A percentile compares a stretch with the other conserved stretches of the same genome.
Conservation (phyloP, 2,329 filamentous ascomycete genomes). For the Pestalotiopsis sp. region DNA sequence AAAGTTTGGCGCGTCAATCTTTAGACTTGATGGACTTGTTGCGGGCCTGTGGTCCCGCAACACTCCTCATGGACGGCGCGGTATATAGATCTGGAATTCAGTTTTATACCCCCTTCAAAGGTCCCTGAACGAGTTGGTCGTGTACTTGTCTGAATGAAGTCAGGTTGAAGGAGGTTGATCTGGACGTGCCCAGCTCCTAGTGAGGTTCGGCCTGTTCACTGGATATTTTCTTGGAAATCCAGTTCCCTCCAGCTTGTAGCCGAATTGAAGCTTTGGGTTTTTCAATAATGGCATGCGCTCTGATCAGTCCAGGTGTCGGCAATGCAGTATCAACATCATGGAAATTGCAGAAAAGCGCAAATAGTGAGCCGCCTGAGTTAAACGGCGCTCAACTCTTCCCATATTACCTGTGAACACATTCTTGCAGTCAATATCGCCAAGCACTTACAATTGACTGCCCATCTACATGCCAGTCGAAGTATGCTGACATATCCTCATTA, state of each 20-base stretch:
- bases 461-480: too few relatives aligned
- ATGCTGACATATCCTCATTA: too few relatives aligned
- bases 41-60: conserved; percentile 13
- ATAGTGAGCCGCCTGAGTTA: too few relatives aligned
- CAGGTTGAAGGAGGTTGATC: not conserved
- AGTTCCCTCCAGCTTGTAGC: too few relatives aligned
- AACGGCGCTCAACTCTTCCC: too few relatives aligned
- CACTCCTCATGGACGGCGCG: conserved; percentile 20
- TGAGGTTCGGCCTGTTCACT: not conserved
- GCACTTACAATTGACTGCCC: too few relatives aligned
- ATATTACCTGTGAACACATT: too few relatives aligned
- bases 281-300: too few relatives aligned
- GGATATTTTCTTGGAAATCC: not conserved
- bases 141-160: not conserved
- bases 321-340: not conserved
- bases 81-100: conserved; percentile 34
- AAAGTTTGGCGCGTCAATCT: conserved; percentile 25
- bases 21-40: conserved; percentile 20
- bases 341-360: not conserved
- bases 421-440: too few relatives aligned
- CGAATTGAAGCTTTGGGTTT: too few relatives aligned
- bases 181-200: too few relatives aligned
- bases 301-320: too few relatives aligned
- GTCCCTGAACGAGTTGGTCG: not conserved
- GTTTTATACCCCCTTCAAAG: conserved; percentile 28